Evolutionary conservation across 768 basidiomycete genomes (phyloP).

Genomic region (Leccinum imitatum): DNA sequence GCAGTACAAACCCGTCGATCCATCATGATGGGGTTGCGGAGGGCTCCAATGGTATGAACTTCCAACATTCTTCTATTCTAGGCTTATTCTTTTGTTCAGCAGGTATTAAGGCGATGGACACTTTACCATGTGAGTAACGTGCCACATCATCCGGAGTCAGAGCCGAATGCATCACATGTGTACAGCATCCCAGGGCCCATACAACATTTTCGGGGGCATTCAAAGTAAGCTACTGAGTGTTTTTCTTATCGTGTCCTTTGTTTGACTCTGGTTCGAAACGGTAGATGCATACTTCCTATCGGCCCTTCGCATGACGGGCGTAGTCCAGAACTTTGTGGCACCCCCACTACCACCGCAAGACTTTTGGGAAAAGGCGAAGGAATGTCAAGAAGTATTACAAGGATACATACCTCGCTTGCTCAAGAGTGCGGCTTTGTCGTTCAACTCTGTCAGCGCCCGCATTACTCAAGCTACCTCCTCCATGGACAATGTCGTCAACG

Average conservation of each 20-base stretch:
- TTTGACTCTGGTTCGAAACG: not conserved
- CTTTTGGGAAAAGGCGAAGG: slow-evolving; percentile 12
- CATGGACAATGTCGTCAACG: slow-evolving; percentile 12
- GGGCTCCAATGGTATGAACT: not conserved
- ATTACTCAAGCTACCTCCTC: slow-evolving; percentile 4
- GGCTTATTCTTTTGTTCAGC: not conserved
- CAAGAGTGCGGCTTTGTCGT: not conserved
- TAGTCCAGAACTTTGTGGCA: not conserved
- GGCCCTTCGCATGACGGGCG: not conserved
- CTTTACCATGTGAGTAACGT: not conserved
- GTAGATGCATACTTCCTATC: slow-evolving; percentile 4
- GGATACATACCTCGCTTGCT: slow-evolving; percentile 10
- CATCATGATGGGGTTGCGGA: not conserved
- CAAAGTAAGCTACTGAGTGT: not conserved
- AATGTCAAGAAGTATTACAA: slow-evolving; percentile 2
- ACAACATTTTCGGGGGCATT: not conserved
- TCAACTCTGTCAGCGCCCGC: not conserved
- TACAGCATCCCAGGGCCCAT: not conserved
- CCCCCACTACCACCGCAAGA: not conserved
- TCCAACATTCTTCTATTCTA: not conserved
- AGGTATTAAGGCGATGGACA: not conserved
- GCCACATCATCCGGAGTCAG: not conserved
- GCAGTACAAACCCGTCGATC: not conserved
- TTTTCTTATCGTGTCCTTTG: not conserved
- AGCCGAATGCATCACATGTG: not conserved